Evolutionary conservation across 2,329 filamentous ascomycete species (phyloP), one percentile per base, ranked within the genome.

Genomic region (Cephalotrichum gorgonifer): DNA sequence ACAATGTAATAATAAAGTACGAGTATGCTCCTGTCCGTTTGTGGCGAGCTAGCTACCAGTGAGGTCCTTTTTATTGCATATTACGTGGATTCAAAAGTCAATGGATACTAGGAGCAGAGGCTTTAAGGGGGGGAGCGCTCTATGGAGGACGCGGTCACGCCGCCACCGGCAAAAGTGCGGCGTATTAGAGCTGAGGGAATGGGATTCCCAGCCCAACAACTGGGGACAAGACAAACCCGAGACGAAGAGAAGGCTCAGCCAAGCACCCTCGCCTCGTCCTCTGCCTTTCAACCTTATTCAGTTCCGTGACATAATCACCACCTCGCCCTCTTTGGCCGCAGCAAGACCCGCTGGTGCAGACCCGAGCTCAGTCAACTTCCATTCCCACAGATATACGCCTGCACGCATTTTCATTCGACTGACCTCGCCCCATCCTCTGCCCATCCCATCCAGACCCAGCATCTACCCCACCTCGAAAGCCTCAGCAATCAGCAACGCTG

Each of bases 231-330:
- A 14, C 23, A 44, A 28, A n/a, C n/a, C 23, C 17, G 14, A 44
- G 25, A 44, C 43, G 30, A 44, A 43, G 41, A 43, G 33, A 38
- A 38, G 14, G 33, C n/a, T 38, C 33, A 38, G 33, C 8, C 33
- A 38, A 38, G 33, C 14, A 38, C 33, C 33, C n/a, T n/a, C 15
- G 33, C 33, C 33, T 38, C 8, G 33, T 4, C 11, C 33, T n/a
- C 15, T n/a, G 20, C 33, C 33, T 38, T n/a, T 35, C 43, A 7
- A 45, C 28, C 44, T 25, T 45, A 38, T 17, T n/a, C 44, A 23
- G 22, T 28, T 20, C 31, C 27, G 44, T 47, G 44, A 47, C 44
- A 47, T 47, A 47, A 47, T 47, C 44, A 47, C 31, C 27, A 12
- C 31, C 44, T 17, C 27, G 31, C 27, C 26, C 12, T 28, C 27